phyloP scores from a whole-genome alignment of 1,284 basidiomycete genomes.

The Porodaedalea pini region DNA sequence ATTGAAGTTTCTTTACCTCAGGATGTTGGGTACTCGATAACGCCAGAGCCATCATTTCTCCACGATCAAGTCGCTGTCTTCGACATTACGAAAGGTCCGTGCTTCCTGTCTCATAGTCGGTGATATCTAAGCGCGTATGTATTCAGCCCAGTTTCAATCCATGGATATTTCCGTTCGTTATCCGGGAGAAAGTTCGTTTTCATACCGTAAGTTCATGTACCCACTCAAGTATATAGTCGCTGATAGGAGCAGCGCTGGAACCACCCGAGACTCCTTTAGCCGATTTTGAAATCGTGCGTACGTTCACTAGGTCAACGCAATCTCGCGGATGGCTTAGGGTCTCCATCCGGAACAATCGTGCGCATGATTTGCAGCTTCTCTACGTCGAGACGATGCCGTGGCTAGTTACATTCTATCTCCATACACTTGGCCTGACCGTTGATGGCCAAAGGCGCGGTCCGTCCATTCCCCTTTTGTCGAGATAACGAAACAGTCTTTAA shows the following conservation, averaged over 20 bases:
- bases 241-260: conserved; percentile 28
- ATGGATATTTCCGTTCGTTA: conserved; percentile 58
- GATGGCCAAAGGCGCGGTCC: conserved; percentile 40
- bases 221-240: conserved; percentile 20
- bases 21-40: conserved; percentile 40
- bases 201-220: conserved; percentile 47
- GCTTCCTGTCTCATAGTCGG: conserved; percentile 9
- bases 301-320: conserved; percentile 74
- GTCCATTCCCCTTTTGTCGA: conserved; percentile 26
- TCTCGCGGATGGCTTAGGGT: conserved; percentile 71
- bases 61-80: conserved; percentile 40
- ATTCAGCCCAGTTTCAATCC: conserved; percentile 24
- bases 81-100: conserved; percentile 46
- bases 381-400: conserved; percentile 95
- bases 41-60: conserved; percentile 45
- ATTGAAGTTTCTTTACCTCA: conserved; percentile 48
- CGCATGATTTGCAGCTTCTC: conserved; percentile 48
- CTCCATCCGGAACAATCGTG: conserved; percentile 62
- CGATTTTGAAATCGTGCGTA: conserved; percentile 65
- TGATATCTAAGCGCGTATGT: conserved; percentile 7
- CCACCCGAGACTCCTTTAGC: conserved; percentile 34
- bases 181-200: conserved; percentile 48
- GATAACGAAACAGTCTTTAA: conserved; percentile 12
- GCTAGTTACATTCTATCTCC: conserved; percentile 86
- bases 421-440: conserved; percentile 61